Evolutionary conservation across 2,329 filamentous ascomycete species (phyloP).

Genomic region (Calonectria multiphialidica): DNA sequence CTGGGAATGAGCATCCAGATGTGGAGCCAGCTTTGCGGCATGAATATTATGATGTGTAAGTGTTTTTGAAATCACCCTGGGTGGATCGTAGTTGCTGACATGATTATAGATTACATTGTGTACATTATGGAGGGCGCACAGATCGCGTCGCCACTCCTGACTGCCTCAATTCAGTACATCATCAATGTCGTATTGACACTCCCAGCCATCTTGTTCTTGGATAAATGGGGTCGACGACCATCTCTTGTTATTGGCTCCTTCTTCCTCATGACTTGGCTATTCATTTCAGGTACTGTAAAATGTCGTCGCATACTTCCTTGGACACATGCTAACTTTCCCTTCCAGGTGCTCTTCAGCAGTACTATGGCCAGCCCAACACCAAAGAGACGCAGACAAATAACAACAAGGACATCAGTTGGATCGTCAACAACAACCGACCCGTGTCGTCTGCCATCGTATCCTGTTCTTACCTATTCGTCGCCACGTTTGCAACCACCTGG

Average conservation of each 20-base stretch:
- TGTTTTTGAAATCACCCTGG: neutral
- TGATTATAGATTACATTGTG: conserved; percentile 62
- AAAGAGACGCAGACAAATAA: conserved; percentile 50
- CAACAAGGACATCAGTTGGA: conserved; percentile 68
- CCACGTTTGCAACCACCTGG: conserved; percentile 56
- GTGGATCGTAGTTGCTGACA: conserved; percentile 9
- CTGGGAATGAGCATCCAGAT: conserved; percentile 70
- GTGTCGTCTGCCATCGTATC: conserved; percentile 73
- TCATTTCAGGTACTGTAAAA: conserved; percentile 67
- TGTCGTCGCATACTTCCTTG: neutral
- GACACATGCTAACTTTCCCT: neutral
- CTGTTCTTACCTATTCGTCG: conserved; percentile 72
- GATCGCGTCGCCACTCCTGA: conserved; percentile 68
- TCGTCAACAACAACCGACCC: conserved; percentile 62
- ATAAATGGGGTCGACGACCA: conserved; percentile 69
- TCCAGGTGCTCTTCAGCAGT: conserved; percentile 67
- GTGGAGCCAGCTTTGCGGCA: conserved; percentile 71
- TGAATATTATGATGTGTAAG: conserved; percentile 69
- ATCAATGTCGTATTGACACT: conserved; percentile 73
- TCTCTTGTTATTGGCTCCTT: conserved; percentile 68
- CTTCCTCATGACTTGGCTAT: conserved; percentile 71
- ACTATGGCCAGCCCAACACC: conserved; percentile 65
- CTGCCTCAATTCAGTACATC: conserved; percentile 72
- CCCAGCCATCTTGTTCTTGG: conserved; percentile 71
- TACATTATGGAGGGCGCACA: conserved; percentile 71